These are phyloP conservation scores for Ganoderma meredithae DNA, from an alignment of 1,284 basidiomycete genomes.

Conservation along the genomic window DNA sequence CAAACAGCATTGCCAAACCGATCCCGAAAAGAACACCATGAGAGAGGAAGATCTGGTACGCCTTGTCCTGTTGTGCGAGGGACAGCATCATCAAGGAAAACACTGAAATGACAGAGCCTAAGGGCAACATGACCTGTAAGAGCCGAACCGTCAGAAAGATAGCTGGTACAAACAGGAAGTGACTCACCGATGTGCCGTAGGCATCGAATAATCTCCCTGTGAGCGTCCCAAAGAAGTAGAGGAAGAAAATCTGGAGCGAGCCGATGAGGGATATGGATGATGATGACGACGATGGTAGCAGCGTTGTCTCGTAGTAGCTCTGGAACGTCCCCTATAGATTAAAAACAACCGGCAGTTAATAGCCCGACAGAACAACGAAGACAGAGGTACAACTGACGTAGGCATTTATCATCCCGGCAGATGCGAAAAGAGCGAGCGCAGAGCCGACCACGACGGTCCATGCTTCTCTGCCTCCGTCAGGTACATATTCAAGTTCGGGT, in stretches of 20 bases:
- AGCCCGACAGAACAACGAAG: slow-evolving; percentile 4
- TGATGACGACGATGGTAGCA: slow-evolving; percentile 44
- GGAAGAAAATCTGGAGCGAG: slow-evolving; percentile 50
- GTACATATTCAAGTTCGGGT: slow-evolving; percentile 27
- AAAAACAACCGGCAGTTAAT: background rate
- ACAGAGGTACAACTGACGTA: slow-evolving; percentile 37
- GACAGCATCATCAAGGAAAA: slow-evolving; percentile 47
- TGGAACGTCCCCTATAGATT: slow-evolving; percentile 47
- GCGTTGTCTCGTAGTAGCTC: slow-evolving; percentile 47
- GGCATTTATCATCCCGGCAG: slow-evolving; percentile 45
- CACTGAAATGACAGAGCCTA: slow-evolving; percentile 43
- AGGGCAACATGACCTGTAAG: slow-evolving; percentile 40
- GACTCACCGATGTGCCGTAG: slow-evolving; percentile 35
- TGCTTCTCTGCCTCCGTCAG: slow-evolving; percentile 42
- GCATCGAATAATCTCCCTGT: slow-evolving; percentile 49
- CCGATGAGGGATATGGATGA: slow-evolving; percentile 53
- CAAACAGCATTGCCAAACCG: slow-evolving; percentile 43
- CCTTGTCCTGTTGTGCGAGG: slow-evolving; percentile 40
- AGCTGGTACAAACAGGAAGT: background rate
- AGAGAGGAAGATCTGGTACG: slow-evolving; percentile 47
- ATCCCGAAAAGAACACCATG: slow-evolving; percentile 46
- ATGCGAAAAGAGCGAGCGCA: slow-evolving; percentile 42
- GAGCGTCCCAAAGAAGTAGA: slow-evolving; percentile 45
- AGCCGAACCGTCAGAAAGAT: background rate
- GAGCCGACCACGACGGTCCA: slow-evolving; percentile 43